Evolutionary conservation across 179 eudicot genomes (phyloP).

Genomic region (Spinacia oleracea): DNA sequence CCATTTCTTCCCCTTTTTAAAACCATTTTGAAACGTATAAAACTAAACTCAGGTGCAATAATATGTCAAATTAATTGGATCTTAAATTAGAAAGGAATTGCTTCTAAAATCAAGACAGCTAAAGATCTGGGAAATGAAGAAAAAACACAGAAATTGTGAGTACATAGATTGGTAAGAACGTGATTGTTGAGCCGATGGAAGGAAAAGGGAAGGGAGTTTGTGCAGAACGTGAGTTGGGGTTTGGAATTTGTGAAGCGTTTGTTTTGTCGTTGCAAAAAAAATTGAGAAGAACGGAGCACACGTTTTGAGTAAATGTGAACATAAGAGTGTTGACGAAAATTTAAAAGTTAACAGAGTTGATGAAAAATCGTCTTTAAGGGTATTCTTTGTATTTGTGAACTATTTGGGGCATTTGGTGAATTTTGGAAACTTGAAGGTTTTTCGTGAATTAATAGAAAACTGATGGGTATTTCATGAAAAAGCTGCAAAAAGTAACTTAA

Average conservation of each 20-base stretch:
- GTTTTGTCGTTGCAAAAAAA: not conserved
- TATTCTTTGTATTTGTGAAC: too few relatives aligned
- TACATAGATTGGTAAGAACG: conserved; percentile 11
- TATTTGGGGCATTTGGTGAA: too few relatives aligned
- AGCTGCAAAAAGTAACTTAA: too few relatives aligned
- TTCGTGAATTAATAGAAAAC: too few relatives aligned
- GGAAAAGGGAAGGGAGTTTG: conserved; percentile 15
- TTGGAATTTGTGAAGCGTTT: not conserved
- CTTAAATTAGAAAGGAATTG: conserved; percentile 7
- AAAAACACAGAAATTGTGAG: not conserved
- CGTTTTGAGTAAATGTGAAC: conserved; percentile 8
- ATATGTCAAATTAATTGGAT: conserved; percentile 9
- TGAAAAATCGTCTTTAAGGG: too few relatives aligned
- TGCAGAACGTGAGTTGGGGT: conserved; percentile 20
- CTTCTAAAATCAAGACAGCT: not conserved
- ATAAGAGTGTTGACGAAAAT: not conserved
- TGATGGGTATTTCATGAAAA: too few relatives aligned
- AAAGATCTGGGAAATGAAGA: conserved; percentile 7
- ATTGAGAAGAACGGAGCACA: conserved; percentile 19
- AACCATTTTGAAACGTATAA: not conserved
- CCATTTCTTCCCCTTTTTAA: conserved; percentile 30
- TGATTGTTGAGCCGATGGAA: not conserved
- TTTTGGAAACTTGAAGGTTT: too few relatives aligned
- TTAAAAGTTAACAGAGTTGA: too few relatives aligned
- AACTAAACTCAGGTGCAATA: not conserved